Conservation (phyloP, 805 yeast species). For the Cyberlindnera bimundalis region DNA sequence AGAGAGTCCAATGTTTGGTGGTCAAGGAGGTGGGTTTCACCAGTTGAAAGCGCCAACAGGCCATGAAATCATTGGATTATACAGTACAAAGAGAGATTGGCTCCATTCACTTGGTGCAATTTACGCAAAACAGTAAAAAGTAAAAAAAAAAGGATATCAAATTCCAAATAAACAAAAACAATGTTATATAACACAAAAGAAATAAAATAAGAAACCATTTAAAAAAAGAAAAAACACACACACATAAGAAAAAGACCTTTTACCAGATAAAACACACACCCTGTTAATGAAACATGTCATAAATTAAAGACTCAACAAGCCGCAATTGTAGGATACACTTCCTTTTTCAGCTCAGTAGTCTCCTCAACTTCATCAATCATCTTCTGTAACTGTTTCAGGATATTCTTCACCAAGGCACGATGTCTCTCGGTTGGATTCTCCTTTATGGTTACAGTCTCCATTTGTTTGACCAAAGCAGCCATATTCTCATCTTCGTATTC, state of each 20-base stretch:
- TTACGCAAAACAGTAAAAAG: no score
- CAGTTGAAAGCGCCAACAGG: no score
- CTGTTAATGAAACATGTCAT: background rate
- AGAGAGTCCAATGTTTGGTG: no score
- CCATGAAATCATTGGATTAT: no score
- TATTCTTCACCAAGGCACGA: slow-evolving; percentile 15
- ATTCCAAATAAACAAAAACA: no score
- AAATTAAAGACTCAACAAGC: no score
- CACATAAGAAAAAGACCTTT: background rate
- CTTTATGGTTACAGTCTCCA: slow-evolving; percentile 9
- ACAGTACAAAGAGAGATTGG: no score
- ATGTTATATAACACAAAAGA: no score
- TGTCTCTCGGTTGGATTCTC: slow-evolving; percentile 19
- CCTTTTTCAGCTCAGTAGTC: slow-evolving; percentile 5
- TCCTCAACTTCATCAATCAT: slow-evolving; percentile 17
- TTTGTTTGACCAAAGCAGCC: slow-evolving; percentile 12
- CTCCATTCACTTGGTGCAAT: no score
- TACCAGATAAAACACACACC: background rate
- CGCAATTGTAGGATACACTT: slow-evolving; percentile 23
- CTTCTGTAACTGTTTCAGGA: slow-evolving; percentile 17
- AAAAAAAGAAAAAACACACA: background rate
- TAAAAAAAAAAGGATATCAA: no score
- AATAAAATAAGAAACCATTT: no score
- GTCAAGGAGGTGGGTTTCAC: no score
- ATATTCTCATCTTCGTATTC: slow-evolving; percentile 19